These are phyloP conservation scores for Phytopythium montanum DNA, from an alignment of 352 stramenopile species.

Conservation along the genomic window DNA sequence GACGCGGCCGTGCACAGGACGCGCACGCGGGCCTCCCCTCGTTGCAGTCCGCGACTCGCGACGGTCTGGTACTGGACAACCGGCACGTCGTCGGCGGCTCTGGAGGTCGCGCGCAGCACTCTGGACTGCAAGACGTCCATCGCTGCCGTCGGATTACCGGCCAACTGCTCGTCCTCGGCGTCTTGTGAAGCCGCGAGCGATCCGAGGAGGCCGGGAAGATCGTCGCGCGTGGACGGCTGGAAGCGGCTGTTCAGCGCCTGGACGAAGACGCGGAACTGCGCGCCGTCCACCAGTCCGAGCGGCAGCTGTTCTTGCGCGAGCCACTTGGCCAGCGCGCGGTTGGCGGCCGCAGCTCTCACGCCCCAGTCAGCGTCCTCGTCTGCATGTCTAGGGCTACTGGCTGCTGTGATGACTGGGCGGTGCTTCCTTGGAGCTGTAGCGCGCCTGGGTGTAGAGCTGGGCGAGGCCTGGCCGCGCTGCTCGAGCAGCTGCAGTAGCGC, in stretches of 20 bases:
- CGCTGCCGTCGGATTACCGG: conserved; percentile 5
- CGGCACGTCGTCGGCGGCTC: conserved; percentile 25
- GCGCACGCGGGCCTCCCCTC: conserved; percentile 28
- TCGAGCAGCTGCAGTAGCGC: conserved; percentile 48
- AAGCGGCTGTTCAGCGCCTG: conserved; percentile 34
- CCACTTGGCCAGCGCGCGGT: conserved; percentile 33
- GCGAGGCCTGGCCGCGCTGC: conserved; percentile 30
- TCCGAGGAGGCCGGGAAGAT: conserved; percentile 13
- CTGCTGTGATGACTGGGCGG: conserved; percentile 7
- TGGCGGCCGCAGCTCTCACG: conserved; percentile 20
- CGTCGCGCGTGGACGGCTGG: conserved; percentile 16
- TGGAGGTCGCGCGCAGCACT: conserved; percentile 31
- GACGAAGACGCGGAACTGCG: conserved; percentile 33
- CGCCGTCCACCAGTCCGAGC: conserved; percentile 31
- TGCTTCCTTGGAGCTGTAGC: conserved; percentile 16
- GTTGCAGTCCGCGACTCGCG: conserved; percentile 17
- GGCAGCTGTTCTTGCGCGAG: conserved; percentile 42
- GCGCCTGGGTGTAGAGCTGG: conserved; percentile 7
- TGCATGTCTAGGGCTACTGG: not conserved
- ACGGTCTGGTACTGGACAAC: conserved; percentile 23
- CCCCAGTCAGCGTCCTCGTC: conserved; percentile 1
- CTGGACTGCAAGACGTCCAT: conserved; percentile 4
- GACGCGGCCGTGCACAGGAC: conserved; percentile 31
- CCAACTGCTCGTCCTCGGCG: not conserved
- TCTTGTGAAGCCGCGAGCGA: not conserved